Evolutionary conservation across 2,329 filamentous ascomycete genomes (phyloP), one percentile per base, ranked within the genome.

Genomic region (Gremmenia infestans): DNA sequence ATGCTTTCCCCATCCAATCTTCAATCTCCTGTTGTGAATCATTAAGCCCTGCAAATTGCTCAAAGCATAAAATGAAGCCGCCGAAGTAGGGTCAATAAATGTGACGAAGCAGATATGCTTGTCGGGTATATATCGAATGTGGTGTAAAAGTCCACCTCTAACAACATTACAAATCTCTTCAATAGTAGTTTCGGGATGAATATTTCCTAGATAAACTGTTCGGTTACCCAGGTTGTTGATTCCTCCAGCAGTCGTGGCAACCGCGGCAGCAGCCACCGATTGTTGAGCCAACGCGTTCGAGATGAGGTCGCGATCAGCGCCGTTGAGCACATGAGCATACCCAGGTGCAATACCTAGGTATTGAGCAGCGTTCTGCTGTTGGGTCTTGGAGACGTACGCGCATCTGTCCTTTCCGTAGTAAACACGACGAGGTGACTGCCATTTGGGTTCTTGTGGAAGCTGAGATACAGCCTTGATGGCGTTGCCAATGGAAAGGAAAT

Each of bases 71-170:
- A 99, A 99, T 1, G 93, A 97, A 42, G 94, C 94, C 23, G 94
- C 94, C 3, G 94, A 95, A 23, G 94, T 99, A 8, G 94, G 94
- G 70, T 99, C 94, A 72, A 99, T 97, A 75, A 99, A 99, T 1
- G 94, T 99, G 55, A 99, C 94, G 70, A 99, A 99, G 80, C 94
- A 99, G 66, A 99, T 99, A 76, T 99, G 94, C 83, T 99, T 99
- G 78, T 99, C 94, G 6, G 94, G 94, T 67, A 99, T 99, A 75
- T 97, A 99, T 65, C 94, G 91, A 72, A 99, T 96, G 73, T 99
- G 94, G 73, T 99, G 94, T 67, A 99, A 81, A 63, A 99, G 82
- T 66, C 94, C 94, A 57, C 94, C 94, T 62, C 94, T 86, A 52
- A 99, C 94, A 55, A 99, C 94, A 70, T 99, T 99, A 81, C 94